Base-by-base conservation (phyloP, 208 protist species). In the Entamoeba invadens region DNA sequence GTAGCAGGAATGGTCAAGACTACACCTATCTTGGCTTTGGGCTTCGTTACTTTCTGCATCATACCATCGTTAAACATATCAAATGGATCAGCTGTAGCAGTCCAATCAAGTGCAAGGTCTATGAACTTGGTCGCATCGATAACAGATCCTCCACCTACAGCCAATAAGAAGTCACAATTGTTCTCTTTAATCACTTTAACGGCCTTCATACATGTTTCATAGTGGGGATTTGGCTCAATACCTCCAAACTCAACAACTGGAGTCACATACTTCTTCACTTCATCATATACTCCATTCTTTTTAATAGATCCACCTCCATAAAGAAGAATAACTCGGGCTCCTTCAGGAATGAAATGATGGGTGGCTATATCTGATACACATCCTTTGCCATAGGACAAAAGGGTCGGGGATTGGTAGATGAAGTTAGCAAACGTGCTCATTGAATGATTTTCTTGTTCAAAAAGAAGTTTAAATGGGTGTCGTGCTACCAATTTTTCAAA, bases 91-190 rank as follows among this genome's bases (percentile, higher is more conserved):
- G 25, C 44, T n/a, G 25, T 50, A 31, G 45, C 35, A 31, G 44
- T 50, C 6, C 10, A 38, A 31, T 93, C 91, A 10, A 25, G 21
- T 18, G 42, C 93, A 92, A 45, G 42, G 10, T 5, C 8, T 44
- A 94, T 92, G 46, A 6, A 38, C 38, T 94, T 94, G 18, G 44
- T 14, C 44, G 8, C 12, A 93, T 94, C 93, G 44, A 94, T 46
- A 92, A 94, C 93, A 14, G 91, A 93, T 46, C 93, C 93, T 77
- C 93, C 93, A 16, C 93, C 93, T 10, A 94, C 57, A 46, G 93
- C 93, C 31, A 94, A 51, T 12, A 94, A 1, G 42, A 35, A 10
- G 44, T 93, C 93, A 92, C 25, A 45, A 42, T 45, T 10, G 10
- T 92, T 51, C 0, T 94, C 31, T 42, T 46, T 77, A 47, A 18